These are phyloP conservation scores for Aspergillus nomiae DNA, from an alignment of 2,329 filamentous ascomycete genomes.

Conservation along the genomic window DNA sequence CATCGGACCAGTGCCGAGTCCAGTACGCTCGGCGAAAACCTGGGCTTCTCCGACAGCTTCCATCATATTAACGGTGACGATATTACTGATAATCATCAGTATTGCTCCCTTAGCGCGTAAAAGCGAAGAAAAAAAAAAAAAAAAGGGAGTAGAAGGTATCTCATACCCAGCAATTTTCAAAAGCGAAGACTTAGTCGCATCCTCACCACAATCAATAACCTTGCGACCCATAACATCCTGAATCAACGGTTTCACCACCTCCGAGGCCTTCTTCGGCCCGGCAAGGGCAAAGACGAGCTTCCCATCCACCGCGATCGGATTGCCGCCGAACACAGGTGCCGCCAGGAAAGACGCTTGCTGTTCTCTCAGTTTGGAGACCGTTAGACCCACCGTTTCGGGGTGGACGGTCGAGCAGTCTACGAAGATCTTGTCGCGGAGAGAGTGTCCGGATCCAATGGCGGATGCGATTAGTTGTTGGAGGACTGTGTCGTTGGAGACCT, in stretches of 20 bases:
- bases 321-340: conserved; percentile 49
- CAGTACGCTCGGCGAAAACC: conserved; percentile 50
- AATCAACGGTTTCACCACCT: conserved; percentile 42
- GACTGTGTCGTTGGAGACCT: conserved; percentile 45
- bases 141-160: background rate
- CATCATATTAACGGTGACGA: conserved; percentile 47
- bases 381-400: conserved; percentile 62
- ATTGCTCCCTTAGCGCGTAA: background rate
- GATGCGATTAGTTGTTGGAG: conserved; percentile 34
- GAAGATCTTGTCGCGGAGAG: conserved; percentile 71
- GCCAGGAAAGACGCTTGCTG: conserved; percentile 41
- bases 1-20: conserved; percentile 44
- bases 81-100: conserved; percentile 34
- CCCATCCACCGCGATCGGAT: conserved; percentile 46
- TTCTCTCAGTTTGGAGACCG: conserved; percentile 35
- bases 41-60: conserved; percentile 50
- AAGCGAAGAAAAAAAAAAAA: too few relatives aligned
- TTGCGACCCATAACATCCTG: conserved; percentile 47
- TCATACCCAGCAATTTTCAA: conserved; percentile 49
- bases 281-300: conserved; percentile 50
- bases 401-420: conserved; percentile 87
- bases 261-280: conserved; percentile 37
- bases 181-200: conserved; percentile 45
- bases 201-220: conserved; percentile 47
- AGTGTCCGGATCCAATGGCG: conserved; percentile 26